A percentile compares a stretch with the other conserved stretches of the same genome.
Conservation (phyloP, 1,284 basidiomycete species). For the Ganoderma multipileum region DNA sequence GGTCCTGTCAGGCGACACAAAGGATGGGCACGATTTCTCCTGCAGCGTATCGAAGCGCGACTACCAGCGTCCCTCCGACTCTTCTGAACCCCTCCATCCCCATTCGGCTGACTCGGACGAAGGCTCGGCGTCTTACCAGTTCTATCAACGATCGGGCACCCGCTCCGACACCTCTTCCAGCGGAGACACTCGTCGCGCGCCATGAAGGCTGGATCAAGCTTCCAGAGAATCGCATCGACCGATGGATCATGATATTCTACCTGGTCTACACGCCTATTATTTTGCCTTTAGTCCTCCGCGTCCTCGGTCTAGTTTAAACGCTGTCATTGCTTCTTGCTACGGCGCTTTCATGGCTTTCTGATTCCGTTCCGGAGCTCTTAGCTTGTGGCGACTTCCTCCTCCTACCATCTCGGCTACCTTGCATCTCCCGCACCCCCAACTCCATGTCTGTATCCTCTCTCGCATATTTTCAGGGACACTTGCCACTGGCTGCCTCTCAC, state of each 20-base stretch:
- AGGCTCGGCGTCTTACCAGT: not conserved
- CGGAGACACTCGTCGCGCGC: not conserved
- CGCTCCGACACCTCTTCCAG: not conserved
- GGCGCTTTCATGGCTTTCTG: not conserved
- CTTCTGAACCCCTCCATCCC: not conserved
- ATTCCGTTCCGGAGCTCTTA: not conserved
- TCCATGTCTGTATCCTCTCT: not conserved
- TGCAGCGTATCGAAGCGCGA: not conserved
- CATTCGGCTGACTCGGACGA: not conserved
- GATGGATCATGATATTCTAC: not conserved
- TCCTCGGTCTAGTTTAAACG: constrained; percentile 6
- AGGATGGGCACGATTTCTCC: not conserved
- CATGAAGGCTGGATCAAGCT: not conserved
- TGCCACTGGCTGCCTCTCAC: not conserved
- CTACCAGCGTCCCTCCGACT: not conserved
- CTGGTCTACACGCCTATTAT: constrained; percentile 5
- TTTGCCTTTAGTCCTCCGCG: not conserved
- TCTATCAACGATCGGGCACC: too few relatives aligned
- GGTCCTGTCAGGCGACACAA: not conserved
- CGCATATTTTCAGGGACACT: not conserved
- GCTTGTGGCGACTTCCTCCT: not conserved
- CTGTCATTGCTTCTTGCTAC: not conserved
- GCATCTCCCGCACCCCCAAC: not conserved
- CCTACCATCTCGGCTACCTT: not conserved
- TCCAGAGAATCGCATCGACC: constrained; percentile 4